These are phyloP conservation scores for Arabis alpina DNA, from an alignment of 345 rosid genomes.

Conservation along the genomic window DNA sequence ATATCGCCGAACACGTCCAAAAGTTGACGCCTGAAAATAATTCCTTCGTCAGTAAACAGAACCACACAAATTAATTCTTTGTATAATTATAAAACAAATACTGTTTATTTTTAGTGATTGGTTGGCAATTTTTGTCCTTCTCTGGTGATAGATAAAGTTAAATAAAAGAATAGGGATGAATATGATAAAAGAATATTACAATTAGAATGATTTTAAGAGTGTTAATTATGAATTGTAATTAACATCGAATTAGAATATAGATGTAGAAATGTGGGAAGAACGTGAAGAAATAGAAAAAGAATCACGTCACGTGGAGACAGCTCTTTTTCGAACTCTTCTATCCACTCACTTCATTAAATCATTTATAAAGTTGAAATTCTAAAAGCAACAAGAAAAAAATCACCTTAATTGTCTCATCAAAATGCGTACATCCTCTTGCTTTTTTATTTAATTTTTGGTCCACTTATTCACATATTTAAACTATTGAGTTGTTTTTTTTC, in stretches of 20 bases:
- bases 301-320: slow-evolving; percentile 44
- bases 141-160: slow-evolving; percentile 13
- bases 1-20: slow-evolving; percentile 21
- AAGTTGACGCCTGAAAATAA: slow-evolving; percentile 20
- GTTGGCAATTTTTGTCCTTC: slow-evolving; percentile 30
- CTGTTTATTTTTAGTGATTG: slow-evolving; percentile 11
- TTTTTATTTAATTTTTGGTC: neutral
- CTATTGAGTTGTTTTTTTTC: too few species aligned
- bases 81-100: neutral
- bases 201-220: neutral
- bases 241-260: slow-evolving; percentile 25
- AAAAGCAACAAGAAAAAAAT: slow-evolving; percentile 7
- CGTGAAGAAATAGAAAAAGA: slow-evolving; percentile 29
- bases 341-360: slow-evolving; percentile 37
- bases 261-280: slow-evolving; percentile 32
- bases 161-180: slow-evolving; percentile 15
- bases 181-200: neutral
- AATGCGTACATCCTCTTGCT: neutral
- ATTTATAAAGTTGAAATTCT: slow-evolving; percentile 19
- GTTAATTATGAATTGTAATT: slow-evolving; percentile 4
- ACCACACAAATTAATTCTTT: too few species aligned
- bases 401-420: slow-evolving; percentile 2
- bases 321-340: slow-evolving; percentile 27
- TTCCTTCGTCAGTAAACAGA: slow-evolving; percentile 1
- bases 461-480: neutral